Evolutionary conservation across 768 basidiomycete species (phyloP), one percentile per base, ranked within the genome.

Genomic region (Podaxis sp.): DNA sequence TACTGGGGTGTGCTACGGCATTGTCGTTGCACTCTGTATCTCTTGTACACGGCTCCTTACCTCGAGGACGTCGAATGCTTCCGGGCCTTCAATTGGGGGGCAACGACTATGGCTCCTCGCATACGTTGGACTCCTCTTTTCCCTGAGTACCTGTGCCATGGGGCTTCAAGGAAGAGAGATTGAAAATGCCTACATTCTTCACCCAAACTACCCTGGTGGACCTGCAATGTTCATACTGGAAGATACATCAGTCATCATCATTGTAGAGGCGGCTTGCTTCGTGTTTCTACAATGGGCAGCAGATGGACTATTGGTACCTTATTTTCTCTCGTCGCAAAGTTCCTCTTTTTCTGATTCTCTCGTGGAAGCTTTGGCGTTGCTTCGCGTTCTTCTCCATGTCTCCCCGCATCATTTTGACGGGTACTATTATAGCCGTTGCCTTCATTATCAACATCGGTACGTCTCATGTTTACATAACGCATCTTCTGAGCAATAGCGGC

Each of bases 221-320:
- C 44, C 57, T n/a, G 57, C 42, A 19, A 3, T 42, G 28, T 58
- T 46, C 28, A 19, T 46, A 12, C 15, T 36, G 26, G 13, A 33
- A 26, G 44, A 58, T 30, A 7, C 42, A 28, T 58, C 57, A 3
- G 12, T 42, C 28, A 24, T 58, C 1, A 28, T 46, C 2, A 11
- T 30, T 19, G 30, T 22, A 2, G 22, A 33, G 6, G 28, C 57
- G 8, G 19, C 33, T 30, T 58, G 57, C 26, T 58, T 58, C 40
- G 40, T 58, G 22, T 15, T 58, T 13, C 12, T 58, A n/a, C 57
- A 58, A 28, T 58, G 57, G 57, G 46, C 57, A 4, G 42, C n/a
- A 8, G 57, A 58, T 30, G 40, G 57, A 15, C 40, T 58, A 46
- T n/a, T 58, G 57, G 57, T 58, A 58, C 15, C 42, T 19, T 19